phyloP scores from a whole-genome alignment of 805 yeast genomes.

The Priceomyces fermenticarens region DNA sequence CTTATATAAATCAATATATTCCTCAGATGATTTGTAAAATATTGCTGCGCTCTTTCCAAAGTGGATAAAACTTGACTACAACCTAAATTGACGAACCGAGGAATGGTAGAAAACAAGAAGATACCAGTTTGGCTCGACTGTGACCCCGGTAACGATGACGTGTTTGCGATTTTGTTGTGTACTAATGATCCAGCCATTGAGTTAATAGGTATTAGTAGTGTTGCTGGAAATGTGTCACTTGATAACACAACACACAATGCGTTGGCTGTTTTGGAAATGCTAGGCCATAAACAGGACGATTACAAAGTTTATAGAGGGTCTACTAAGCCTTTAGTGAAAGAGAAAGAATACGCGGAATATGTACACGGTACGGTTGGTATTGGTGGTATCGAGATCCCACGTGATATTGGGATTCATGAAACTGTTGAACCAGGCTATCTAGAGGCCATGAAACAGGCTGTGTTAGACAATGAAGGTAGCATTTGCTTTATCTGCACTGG shows the following conservation, averaged over 20 bases:
- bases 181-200: constrained; percentile 56
- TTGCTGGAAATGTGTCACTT: constrained; percentile 68
- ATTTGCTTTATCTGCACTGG: constrained; percentile 73
- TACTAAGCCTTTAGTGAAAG: constrained; percentile 50
- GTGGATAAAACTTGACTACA: background rate
- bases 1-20: no score
- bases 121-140: constrained; percentile 84
- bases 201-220: constrained; percentile 69
- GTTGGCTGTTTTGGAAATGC: constrained; percentile 60
- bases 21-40: no score
- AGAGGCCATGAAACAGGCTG: constrained; percentile 41
- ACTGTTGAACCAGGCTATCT: constrained; percentile 24
- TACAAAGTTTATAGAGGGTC: constrained; percentile 71
- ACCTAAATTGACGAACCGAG: background rate
- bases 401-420: constrained; percentile 35
- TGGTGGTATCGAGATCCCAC: constrained; percentile 68
- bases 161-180: constrained; percentile 67
- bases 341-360: constrained; percentile 52
- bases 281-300: constrained; percentile 36
- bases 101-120: constrained; percentile 7
- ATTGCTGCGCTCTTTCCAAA: no score
- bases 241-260: constrained; percentile 68
- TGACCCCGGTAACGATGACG: constrained; percentile 91
- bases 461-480: constrained; percentile 41
- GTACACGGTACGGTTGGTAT: constrained; percentile 76